Conservation (phyloP, 768 basidiomycete species). For the Tulasnella calospora region DNA sequence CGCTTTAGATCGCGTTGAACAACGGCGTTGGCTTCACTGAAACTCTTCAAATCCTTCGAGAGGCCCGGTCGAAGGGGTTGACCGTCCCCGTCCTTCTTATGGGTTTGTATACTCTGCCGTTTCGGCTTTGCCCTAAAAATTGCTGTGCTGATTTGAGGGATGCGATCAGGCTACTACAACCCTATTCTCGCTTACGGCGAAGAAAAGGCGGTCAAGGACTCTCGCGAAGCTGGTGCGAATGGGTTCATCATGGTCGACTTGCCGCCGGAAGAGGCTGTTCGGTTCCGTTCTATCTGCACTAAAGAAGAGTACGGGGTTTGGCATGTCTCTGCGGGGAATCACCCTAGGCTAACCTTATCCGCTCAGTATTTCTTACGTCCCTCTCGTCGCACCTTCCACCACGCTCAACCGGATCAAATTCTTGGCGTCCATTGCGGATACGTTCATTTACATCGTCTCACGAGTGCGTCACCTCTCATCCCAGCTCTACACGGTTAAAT, state of each 20-base stretch:
- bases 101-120: constrained; percentile 51
- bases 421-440: constrained; percentile 87
- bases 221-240: constrained; percentile 84
- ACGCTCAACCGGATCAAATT: constrained; percentile 82
- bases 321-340: constrained; percentile 22
- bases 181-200: constrained; percentile 93
- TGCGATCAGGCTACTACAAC: constrained; percentile 84
- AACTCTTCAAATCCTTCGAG: constrained; percentile 66
- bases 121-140: neutral
- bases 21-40: constrained; percentile 72
- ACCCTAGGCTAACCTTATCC: no score
- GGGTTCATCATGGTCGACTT: constrained; percentile 98
- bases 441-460: constrained; percentile 98
- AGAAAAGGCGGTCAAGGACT: constrained; percentile 87
- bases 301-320: constrained; percentile 58
- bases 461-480: constrained; percentile 51
- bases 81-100: constrained; percentile 86
- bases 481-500: neutral
- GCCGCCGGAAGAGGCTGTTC: constrained; percentile 91
- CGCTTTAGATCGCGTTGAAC: constrained; percentile 68
- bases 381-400: constrained; percentile 92
- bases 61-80: constrained; percentile 77
- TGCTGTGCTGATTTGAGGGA: neutral
- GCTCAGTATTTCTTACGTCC: constrained; percentile 84
- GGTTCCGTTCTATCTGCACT: constrained; percentile 83